Evolutionary conservation across 108 stramenopile genomes (phyloP).

Genomic region (Epipyxis sp.): DNA sequence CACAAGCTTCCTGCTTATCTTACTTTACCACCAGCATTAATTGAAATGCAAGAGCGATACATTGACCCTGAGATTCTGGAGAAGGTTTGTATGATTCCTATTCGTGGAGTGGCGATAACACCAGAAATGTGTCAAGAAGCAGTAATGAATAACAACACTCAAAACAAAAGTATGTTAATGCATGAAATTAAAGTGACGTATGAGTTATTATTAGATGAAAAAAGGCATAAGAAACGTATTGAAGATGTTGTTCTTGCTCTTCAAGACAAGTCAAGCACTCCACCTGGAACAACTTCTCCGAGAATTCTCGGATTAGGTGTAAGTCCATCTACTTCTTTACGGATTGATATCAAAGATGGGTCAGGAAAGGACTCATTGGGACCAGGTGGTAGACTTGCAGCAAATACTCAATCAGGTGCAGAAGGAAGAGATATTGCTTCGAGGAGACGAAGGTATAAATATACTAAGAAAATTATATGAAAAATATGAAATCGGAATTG

Average conservation of each 20-base stretch:
- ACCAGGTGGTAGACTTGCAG: no score
- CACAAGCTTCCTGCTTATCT: conserved; percentile 95
- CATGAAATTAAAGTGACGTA: conserved; percentile 79
- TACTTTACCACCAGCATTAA: conserved; percentile 77
- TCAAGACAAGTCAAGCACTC: conserved; percentile 3
- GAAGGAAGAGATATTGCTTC: no score
- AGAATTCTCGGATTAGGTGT: no score
- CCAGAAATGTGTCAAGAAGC: conserved; percentile 37
- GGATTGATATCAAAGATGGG: no score
- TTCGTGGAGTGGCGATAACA: conserved; percentile 43
- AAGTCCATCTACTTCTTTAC: no score
- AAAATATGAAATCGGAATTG: no score
- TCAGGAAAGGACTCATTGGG: no score
- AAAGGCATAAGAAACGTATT: conserved; percentile 84
- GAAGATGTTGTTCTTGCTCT: conserved; percentile 80
- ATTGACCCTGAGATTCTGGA: conserved; percentile 83
- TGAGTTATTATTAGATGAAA: conserved; percentile 92
- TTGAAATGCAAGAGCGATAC: conserved; percentile 85
- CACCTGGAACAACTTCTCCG: conserved; percentile 9
- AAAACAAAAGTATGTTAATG: background rate
- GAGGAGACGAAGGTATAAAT: no score
- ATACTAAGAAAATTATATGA: no score
- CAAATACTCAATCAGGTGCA: no score
- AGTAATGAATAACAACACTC: conserved; percentile 11
- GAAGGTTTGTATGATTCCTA: conserved; percentile 39